Base-by-base conservation (phyloP, 2,329 filamentous ascomycete genomes). In the Rhexocercosporidium sp. region DNA sequence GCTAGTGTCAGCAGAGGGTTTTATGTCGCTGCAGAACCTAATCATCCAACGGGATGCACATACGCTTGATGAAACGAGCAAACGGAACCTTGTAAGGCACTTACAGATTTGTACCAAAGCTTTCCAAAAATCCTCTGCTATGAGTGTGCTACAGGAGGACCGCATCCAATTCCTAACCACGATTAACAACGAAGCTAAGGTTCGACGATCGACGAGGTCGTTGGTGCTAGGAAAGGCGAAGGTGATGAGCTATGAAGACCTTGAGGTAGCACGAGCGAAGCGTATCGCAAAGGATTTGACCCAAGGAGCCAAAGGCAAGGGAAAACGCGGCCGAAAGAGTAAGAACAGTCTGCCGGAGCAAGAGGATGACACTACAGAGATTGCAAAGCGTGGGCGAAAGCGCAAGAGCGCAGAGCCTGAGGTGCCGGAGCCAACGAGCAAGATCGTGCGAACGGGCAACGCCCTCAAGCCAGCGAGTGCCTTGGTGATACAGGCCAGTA, bases 221-320 rank as follows among this genome's bases (percentile, higher is more conserved):
- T 63, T 71, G 57, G 67, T 63, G 37, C 54, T 63, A 54, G 65
- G 56, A 0, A 25, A 70, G 59, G 65, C 56, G 62, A 70, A 79
- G 63, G 62, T 66, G 9, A 68, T 70, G 2, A 75, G 72, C 12
- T 82, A 80, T 65, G 73, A 78, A 54, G 71, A 80, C 65, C 51
- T 74, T 25, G 65, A 53, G 31, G 57, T 61, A 56, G 68, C 68
- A 69, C 65, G 68, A 69, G 67, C 61, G 44, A 47, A 16, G 49
- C 34, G 34, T 39, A 7, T 39, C 34, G 34, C 14, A 39, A 39
- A 39, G 34, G 34, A 39, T 7, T 39, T 14, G 34, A 39, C 34
- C 14, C 8, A 39, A 39, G 34, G 20, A 12, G 62, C 27, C 64
- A 69, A 68, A 37, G 66, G 66, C 56, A 72, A 66, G 59, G 59